Base-by-base conservation (phyloP, 2,329 filamentous ascomycete species). In the Cryphonectria radicalis region DNA sequence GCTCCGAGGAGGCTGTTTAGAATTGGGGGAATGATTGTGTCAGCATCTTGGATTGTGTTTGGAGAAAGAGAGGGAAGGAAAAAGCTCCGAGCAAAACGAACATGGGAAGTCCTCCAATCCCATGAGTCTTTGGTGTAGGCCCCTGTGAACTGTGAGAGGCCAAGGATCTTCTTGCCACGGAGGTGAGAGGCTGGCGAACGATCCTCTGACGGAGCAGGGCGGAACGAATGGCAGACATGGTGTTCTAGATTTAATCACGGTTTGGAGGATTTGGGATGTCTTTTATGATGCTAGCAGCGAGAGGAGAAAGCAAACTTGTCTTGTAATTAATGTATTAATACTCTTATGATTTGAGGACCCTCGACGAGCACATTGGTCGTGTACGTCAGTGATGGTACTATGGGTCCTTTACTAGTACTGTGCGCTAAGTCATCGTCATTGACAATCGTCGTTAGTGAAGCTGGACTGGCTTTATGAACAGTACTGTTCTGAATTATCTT, bases 221-320 rank as follows among this genome's bases (percentile, higher is more conserved):
- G 40, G 68, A 59, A 6, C 67, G 67, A 25, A 68, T 8, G 67
- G 59, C 42, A 55, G 59, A 63, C 67, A 68, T 68, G 11, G 40
- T 40, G 46, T 59, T 59, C 5, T 64, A 35, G 19, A n/a, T 40
- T 7, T 40, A 35, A 32, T 59, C 28, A 59, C 55, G 55, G 7
- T 59, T 19, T 11, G 5, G 14, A 1, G 14, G 11, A 28, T 5
- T 55, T n/a, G 25, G 28, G 8, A 14, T 17, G 53, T 57, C 5
- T 59, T 59, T 5, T 32, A 32, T 59, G 25, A 5, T 35, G 5
- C 32, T 35, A 7, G 28, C n/a, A 50, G n/a, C 32, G 28, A 13
- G 25, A 10, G 19, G 2, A 46, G 6, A 22, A 22, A 46, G 19
- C 4, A 17, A 32, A 19, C 28, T 19, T 8, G 22, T 43, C 7